Evolutionary conservation across 1,139 yeast genomes (phyloP).

Genomic region (Pichiaceae sp.): DNA sequence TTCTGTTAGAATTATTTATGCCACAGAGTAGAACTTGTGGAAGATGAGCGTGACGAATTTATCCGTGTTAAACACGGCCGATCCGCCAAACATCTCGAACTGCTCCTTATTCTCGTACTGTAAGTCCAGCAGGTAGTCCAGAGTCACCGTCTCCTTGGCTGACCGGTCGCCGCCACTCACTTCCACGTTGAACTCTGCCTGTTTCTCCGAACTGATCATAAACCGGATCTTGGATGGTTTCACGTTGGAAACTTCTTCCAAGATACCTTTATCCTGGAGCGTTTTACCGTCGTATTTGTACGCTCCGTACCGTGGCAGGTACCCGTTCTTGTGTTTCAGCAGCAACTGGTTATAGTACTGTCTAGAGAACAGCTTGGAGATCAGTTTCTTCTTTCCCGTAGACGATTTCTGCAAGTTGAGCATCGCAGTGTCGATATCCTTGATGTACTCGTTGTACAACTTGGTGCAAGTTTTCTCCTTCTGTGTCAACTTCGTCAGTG

Average conservation of each 20-base stretch:
- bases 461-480: conserved; percentile 55
- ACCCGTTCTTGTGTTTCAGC: conserved; percentile 56
- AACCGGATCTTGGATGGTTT: conserved; percentile 9
- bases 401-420: conserved; percentile 21
- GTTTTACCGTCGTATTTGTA: conserved; percentile 75
- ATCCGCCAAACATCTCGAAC: conserved; percentile 52
- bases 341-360: conserved; percentile 76
- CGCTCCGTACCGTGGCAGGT: conserved; percentile 73
- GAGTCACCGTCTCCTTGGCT: conserved; percentile 33
- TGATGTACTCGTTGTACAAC: conserved; percentile 59
- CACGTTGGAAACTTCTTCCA: conserved; percentile 40
- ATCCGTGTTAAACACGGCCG: conserved; percentile 59
- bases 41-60: conserved; percentile 61
- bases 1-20: neutral
- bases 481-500: conserved; percentile 50
- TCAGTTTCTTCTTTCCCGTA: conserved; percentile 44
- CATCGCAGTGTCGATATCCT: conserved; percentile 49
- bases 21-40: conserved; percentile 49
- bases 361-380: conserved; percentile 47
- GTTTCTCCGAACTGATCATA: conserved; percentile 59
- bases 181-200: conserved; percentile 67
- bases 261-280: conserved; percentile 63
- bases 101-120: conserved; percentile 54
- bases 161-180: conserved; percentile 22
- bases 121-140: conserved; percentile 61